These are phyloP conservation scores for Yamadazyma dushanensis DNA, from an alignment of 1,139 yeast genomes.

Conservation along the genomic window DNA sequence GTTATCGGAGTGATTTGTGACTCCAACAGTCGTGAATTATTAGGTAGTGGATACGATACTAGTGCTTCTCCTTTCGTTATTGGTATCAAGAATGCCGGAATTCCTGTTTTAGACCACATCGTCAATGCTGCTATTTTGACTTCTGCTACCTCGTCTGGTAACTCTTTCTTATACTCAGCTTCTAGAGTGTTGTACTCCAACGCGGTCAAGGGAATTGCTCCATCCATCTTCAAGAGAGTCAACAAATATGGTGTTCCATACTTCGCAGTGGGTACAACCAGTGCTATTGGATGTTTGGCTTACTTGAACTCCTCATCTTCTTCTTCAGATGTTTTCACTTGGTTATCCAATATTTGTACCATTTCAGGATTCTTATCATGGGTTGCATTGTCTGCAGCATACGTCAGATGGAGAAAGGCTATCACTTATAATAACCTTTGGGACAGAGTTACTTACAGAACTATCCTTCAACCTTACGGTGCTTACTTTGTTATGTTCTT, in stretches of 20 bases:
- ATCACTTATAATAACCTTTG: slow-evolving; percentile 38
- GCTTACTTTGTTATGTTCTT: slow-evolving; percentile 51
- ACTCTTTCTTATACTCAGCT: slow-evolving; percentile 71
- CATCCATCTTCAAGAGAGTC: slow-evolving; percentile 52
- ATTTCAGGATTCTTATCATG: slow-evolving; percentile 71
- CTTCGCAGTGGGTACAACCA: slow-evolving; percentile 39
- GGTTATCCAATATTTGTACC: slow-evolving; percentile 71
- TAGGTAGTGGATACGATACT: slow-evolving; percentile 39
- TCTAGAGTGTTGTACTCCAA: slow-evolving; percentile 68
- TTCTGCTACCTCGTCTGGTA: slow-evolving; percentile 71
- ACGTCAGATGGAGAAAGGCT: slow-evolving; percentile 57
- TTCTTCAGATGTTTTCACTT: slow-evolving; percentile 57
- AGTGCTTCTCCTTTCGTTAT: slow-evolving; percentile 52
- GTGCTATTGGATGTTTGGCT: slow-evolving; percentile 47
- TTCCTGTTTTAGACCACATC: slow-evolving; percentile 60
- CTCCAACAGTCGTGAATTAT: slow-evolving; percentile 31
- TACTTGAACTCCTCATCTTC: slow-evolving; percentile 59
- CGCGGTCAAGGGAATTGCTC: slow-evolving; percentile 64
- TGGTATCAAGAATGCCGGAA: slow-evolving; percentile 60
- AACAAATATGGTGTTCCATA: slow-evolving; percentile 68
- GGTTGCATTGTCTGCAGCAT: slow-evolving; percentile 51
- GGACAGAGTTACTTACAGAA: slow-evolving; percentile 49
- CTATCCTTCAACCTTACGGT: slow-evolving; percentile 51
- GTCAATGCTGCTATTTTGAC: slow-evolving; percentile 68
- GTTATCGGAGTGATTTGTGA: slow-evolving; percentile 48